Percentiles rank a stretch among this genome's conserved stretches.
These are phyloP conservation scores for Leccinum rimulosum DNA, from an alignment of 768 basidiomycete species.

Conservation along the genomic window DNA sequence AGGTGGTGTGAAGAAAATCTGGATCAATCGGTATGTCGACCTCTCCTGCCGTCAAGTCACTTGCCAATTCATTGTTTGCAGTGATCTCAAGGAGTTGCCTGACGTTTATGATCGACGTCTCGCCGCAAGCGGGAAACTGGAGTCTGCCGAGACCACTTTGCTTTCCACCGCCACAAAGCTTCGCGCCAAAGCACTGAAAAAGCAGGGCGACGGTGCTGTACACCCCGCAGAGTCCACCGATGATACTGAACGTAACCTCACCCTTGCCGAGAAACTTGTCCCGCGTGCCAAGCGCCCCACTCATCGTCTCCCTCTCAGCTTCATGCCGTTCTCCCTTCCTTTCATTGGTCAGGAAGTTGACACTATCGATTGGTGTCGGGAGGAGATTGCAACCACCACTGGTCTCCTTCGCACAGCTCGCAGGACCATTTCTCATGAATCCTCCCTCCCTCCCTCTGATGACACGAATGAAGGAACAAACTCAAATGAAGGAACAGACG, in stretches of 20 bases:
- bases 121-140: slow-evolving; percentile 74
- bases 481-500: slow-evolving; percentile 9
- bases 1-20: slow-evolving; percentile 86
- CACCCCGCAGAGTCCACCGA: slow-evolving; percentile 18
- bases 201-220: slow-evolving; percentile 31
- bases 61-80: slow-evolving; percentile 20
- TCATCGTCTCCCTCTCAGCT: slow-evolving; percentile 61
- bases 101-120: slow-evolving; percentile 75
- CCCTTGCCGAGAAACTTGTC: slow-evolving; percentile 53
- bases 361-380: slow-evolving; percentile 84
- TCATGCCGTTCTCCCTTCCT: slow-evolving; percentile 54
- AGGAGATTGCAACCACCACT: slow-evolving; percentile 63
- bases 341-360: slow-evolving; percentile 88
- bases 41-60: neutral
- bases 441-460: slow-evolving; percentile 22
- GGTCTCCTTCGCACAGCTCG: slow-evolving; percentile 52
- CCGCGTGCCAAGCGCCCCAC: slow-evolving; percentile 73
- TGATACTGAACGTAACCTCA: slow-evolving; percentile 28
- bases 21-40: slow-evolving; percentile 74
- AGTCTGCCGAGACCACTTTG: slow-evolving; percentile 78
- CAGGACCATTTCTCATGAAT: slow-evolving; percentile 20
- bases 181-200: slow-evolving; percentile 53
- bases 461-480: slow-evolving; percentile 14
- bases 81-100: slow-evolving; percentile 85
- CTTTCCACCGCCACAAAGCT: slow-evolving; percentile 74